A percentile compares a stretch with the other conserved stretches of the same genome.
These are phyloP conservation scores for Pseudogymnoascus sp. DNA, from an alignment of 2,329 filamentous ascomycete species.

Conservation along the genomic window DNA sequence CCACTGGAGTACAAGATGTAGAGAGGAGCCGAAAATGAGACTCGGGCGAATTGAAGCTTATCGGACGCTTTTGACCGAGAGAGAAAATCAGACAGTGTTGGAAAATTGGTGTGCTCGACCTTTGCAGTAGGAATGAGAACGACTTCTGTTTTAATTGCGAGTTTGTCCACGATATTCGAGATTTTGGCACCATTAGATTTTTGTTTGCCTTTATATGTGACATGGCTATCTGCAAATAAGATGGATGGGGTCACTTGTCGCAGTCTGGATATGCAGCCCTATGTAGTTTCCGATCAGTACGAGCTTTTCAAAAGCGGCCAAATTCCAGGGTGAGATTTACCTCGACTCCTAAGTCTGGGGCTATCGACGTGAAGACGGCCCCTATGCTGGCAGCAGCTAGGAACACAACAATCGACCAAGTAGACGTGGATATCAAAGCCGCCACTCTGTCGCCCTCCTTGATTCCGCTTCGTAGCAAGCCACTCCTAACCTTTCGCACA, in stretches of 20 bases:
- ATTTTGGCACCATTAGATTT: constrained; percentile 8
- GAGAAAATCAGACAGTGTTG: constrained; percentile 8
- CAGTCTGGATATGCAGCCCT: constrained; percentile 10
- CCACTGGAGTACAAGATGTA: constrained; percentile 12
- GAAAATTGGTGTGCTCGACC: neutral
- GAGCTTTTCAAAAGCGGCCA: neutral
- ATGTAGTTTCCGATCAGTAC: neutral
- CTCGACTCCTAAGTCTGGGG: neutral
- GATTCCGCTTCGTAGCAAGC: constrained; percentile 4
- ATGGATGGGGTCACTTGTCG: constrained; percentile 10
- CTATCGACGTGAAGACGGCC: constrained; percentile 3
- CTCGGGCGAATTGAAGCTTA: constrained; percentile 5
- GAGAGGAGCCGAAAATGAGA: constrained; percentile 8
- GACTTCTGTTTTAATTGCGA: neutral
- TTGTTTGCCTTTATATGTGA: constrained; percentile 11
- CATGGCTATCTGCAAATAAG: constrained; percentile 11
- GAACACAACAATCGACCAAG: constrained; percentile 4
- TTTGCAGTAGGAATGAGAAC: neutral
- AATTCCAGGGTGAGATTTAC: neutral
- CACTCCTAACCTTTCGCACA: constrained; percentile 2
- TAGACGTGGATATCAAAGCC: constrained; percentile 1
- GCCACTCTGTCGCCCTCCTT: constrained; percentile 2
- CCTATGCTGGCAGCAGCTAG: constrained; percentile 1
- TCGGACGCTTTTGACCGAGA: neutral
- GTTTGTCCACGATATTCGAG: neutral